Percentiles rank a stretch among this genome's conserved stretches.
Conservation (phyloP, 1,139 yeast genomes). For the Meyerozyma elateridarum region DNA sequence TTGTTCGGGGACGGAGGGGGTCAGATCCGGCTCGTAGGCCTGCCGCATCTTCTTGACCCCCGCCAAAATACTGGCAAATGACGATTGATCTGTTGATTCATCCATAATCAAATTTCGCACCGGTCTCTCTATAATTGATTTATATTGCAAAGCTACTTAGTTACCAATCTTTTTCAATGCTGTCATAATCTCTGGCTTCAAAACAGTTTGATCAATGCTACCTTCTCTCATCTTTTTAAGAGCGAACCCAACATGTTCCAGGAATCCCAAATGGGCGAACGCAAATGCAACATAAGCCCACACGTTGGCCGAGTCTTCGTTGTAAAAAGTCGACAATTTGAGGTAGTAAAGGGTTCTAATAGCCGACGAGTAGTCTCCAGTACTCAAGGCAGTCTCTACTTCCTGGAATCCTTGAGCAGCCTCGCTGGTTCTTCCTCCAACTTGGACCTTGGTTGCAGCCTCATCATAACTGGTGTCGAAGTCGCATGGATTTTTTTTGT, state of each 20-base stretch:
- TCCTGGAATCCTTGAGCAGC: conserved; percentile 12
- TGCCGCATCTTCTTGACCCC: conserved; percentile 15
- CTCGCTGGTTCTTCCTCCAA: conserved; percentile 12
- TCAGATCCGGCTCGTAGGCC: conserved; percentile 1
- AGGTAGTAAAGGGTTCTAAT: conserved; percentile 13
- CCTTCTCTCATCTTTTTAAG: conserved; percentile 14
- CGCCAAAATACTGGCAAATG: conserved; percentile 15
- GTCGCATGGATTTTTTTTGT: conserved; percentile 13
- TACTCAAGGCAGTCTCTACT: conserved; percentile 10
- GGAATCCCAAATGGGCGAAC: conserved; percentile 14
- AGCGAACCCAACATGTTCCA: conserved; percentile 15
- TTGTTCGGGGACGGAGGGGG: not conserved
- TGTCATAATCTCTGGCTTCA: conserved; percentile 13
- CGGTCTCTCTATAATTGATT: too few species aligned
- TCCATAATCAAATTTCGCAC: too few species aligned
- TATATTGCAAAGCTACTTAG: too few species aligned
- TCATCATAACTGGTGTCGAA: conserved; percentile 11
- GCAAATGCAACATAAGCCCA: conserved; percentile 16
- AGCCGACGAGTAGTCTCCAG: conserved; percentile 12
- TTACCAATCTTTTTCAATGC: conserved; percentile 13
- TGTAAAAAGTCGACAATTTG: conserved; percentile 13
- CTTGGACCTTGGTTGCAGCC: conserved; percentile 11
- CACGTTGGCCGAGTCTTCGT: conserved; percentile 15
- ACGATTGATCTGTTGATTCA: conserved; percentile 12
- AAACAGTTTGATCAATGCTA: conserved; percentile 14